Percentiles rank a stretch among this genome's conserved stretches.
Evolutionary conservation across 306 rosid species (phyloP).

Genomic region (Castanea crenata): DNA sequence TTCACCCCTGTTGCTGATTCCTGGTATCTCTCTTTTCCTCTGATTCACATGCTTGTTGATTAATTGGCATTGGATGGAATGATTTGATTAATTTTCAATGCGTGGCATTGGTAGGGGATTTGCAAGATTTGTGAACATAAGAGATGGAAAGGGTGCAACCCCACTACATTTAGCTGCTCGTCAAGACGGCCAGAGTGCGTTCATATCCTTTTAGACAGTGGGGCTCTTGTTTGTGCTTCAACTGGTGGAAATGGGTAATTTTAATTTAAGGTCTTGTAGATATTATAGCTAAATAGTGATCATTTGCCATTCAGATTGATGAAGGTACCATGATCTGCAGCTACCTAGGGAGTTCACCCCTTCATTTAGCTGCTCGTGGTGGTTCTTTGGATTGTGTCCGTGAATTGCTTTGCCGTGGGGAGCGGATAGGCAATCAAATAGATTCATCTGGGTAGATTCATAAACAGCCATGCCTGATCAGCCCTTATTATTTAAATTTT

Average conservation of each 20-base stretch:
- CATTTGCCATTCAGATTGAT: conserved; percentile 35
- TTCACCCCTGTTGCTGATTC: conserved; percentile 70
- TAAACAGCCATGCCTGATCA: neutral
- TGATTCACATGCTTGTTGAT: neutral
- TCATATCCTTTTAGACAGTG: conserved; percentile 66
- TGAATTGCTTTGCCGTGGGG: conserved; percentile 90
- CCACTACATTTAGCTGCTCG: conserved; percentile 89
- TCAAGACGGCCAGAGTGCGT: conserved; percentile 59
- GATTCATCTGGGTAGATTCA: conserved; percentile 72
- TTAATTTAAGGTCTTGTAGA: neutral
- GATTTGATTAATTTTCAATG: conserved; percentile 1
- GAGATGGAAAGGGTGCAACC: conserved; percentile 86
- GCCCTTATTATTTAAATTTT: neutral
- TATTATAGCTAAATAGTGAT: conserved; percentile 10
- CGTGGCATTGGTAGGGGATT: conserved; percentile 66
- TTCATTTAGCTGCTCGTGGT: conserved; percentile 85
- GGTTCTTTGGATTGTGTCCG: conserved; percentile 86
- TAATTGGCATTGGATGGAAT: neutral
- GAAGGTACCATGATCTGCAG: conserved; percentile 45
- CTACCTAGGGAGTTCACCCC: conserved; percentile 76
- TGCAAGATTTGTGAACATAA: conserved; percentile 81
- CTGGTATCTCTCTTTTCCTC: conserved; percentile 44
- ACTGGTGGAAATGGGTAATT: conserved; percentile 76
- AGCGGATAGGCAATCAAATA: conserved; percentile 77
- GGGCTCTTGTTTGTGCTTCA: conserved; percentile 83